phyloP scores from a whole-genome alignment of 208 protist genomes.

The Trypanosomatidae sp. region DNA sequence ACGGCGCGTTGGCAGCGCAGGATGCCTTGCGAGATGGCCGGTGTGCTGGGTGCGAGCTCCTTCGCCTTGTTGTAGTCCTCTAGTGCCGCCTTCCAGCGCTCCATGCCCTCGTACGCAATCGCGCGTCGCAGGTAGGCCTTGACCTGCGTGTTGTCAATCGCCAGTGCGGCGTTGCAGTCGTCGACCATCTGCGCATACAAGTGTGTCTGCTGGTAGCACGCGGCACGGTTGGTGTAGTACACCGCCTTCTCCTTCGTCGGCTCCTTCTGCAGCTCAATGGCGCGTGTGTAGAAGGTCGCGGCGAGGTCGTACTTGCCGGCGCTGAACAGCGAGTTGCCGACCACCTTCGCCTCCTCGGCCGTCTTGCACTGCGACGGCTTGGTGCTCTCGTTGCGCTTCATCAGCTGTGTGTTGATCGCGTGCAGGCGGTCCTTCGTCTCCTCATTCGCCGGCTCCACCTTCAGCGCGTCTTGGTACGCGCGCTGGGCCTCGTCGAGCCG shows the following conservation, averaged over 20 bases:
- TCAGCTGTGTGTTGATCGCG: conserved; percentile 44
- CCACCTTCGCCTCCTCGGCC: conserved; percentile 65
- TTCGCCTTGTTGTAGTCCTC: conserved; percentile 76
- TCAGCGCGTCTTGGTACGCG: conserved; percentile 66
- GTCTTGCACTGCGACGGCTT: conserved; percentile 63
- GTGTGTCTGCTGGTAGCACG: conserved; percentile 86
- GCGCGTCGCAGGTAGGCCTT: conserved; percentile 86
- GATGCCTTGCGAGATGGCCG: conserved; percentile 53
- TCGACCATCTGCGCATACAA: conserved; percentile 72
- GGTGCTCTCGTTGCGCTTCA: conserved; percentile 73
- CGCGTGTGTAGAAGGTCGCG: conserved; percentile 77
- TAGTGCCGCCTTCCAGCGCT: conserved; percentile 85
- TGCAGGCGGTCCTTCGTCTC: conserved; percentile 72
- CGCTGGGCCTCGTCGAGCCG: conserved; percentile 73
- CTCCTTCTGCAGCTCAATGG: conserved; percentile 69
- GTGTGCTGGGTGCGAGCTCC: conserved; percentile 29
- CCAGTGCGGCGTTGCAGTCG: conserved; percentile 73
- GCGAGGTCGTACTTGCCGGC: conserved; percentile 85
- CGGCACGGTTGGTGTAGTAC: conserved; percentile 84
- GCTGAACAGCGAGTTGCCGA: conserved; percentile 85
- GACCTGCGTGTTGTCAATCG: conserved; percentile 61
- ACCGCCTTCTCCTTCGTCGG: conserved; percentile 62
- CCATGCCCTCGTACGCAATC: conserved; percentile 84
- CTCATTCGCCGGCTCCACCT: conserved; percentile 51
- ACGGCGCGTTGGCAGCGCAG: conserved; percentile 67